Evolutionary conservation across 768 basidiomycete species (phyloP), one percentile per base, ranked within the genome.

Genomic region (Russula griseocarnosa): DNA sequence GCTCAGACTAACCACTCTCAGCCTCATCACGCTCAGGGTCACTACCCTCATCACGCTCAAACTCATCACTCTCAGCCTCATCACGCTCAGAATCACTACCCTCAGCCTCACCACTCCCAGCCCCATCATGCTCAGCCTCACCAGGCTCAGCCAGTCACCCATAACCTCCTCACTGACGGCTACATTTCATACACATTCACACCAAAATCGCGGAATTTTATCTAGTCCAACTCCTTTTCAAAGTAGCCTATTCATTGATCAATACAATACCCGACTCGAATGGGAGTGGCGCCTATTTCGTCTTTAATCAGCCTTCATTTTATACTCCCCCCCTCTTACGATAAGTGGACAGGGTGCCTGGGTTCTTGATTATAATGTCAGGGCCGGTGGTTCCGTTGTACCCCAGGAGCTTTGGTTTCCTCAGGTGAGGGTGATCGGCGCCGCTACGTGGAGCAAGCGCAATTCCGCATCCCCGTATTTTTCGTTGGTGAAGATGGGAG

Each of bases 371-470:
- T 58, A 57, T 42, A 18, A 11, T n/a, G 24, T 67, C 11, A 47
- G 42, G 44, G 13, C 2, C 4, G 63, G 58, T 22, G 66, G 66
- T 5, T 26, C 55, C 4, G 59, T 67, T 7, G 64, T 67, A 6
- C 66, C 66, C 2, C 66, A 67, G 51, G 40, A 50, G n/a, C 26
- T 67, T 38, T 67, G 66, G 66, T 18, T 24, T 20, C 64, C 66
- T 3, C 59, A 46, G 11, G 55, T n/a, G 55, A 58, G 26, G 63
- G 58, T 13, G 59, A 67, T 32, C 53, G 55, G 38, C 55, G 42
- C 16, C 66, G 59, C 22, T 55, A 53, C 24, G 64, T 67, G 18
- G 40, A 52, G n/a, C 58, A 66, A 28, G 60, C 64, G 2, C 16
- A 20, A 5, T 55, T 67, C 1, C 22, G 46, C 24, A 53, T 57